Evolutionary conservation across 768 basidiomycete species (phyloP).

Genomic region (Auricularia sp.): DNA sequence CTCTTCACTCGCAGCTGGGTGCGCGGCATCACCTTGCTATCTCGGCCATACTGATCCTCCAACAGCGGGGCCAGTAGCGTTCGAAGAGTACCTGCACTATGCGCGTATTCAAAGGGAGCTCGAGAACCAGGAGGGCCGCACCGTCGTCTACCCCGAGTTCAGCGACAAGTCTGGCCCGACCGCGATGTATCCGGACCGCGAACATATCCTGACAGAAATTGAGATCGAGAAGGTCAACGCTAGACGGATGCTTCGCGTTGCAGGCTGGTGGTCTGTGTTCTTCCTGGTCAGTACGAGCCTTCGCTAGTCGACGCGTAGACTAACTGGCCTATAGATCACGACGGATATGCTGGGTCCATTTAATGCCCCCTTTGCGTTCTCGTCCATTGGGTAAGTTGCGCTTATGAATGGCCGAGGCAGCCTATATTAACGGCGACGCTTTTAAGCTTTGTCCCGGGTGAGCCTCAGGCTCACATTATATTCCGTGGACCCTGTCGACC

Average conservation of each 20-base stretch:
- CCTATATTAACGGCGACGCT: no score
- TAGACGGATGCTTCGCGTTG: constrained; percentile 1
- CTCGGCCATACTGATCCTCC: no score
- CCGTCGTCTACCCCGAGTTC: background rate
- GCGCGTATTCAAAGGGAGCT: constrained; percentile 1
- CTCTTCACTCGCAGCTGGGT: no score
- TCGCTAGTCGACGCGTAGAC: background rate
- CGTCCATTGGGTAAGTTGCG: constrained; percentile 9
- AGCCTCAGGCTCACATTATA: no score
- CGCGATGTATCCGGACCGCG: background rate
- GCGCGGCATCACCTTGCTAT: no score
- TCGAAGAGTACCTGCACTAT: background rate
- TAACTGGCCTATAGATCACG: constrained; percentile 26
- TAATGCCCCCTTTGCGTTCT: constrained; percentile 47
- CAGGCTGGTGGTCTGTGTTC: constrained; percentile 5
- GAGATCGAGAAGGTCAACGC: constrained; percentile 2
- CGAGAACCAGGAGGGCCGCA: background rate
- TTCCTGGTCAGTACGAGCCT: background rate
- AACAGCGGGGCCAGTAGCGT: background rate
- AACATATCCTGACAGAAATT: background rate
- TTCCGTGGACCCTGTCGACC: background rate
- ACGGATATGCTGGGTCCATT: constrained; percentile 54
- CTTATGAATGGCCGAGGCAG: no score
- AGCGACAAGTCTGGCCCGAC: background rate
- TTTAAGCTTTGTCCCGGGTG: no score